Conservation (phyloP, 148 eudicot species). For the Rhododendron ovatum region DNA sequence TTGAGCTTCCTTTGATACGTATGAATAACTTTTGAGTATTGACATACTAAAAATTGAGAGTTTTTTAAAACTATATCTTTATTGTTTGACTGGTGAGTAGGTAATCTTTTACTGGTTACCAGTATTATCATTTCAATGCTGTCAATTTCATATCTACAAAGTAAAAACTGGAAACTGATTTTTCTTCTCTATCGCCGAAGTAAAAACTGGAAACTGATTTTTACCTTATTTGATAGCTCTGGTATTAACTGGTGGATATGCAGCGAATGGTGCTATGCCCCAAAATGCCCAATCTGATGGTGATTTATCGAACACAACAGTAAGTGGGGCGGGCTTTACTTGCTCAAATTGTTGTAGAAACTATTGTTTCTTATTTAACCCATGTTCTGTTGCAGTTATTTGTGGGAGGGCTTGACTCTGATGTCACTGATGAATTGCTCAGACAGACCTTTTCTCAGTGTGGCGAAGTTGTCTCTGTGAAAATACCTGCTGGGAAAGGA, state of each 20-base stretch:
- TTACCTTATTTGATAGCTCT: slow-evolving; percentile 32
- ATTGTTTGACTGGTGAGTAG: background rate
- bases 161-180: slow-evolving; percentile 4
- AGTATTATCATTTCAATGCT: background rate
- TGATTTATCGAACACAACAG: slow-evolving; percentile 55
- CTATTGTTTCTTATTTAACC: background rate
- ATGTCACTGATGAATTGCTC: slow-evolving; percentile 53
- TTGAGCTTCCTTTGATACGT: background rate
- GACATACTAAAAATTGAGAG: background rate
- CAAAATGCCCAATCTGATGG: slow-evolving; percentile 38
- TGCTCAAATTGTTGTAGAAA: background rate
- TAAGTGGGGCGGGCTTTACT: slow-evolving; percentile 21
- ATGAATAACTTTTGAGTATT: background rate
- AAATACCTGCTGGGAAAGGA: slow-evolving; percentile 61
- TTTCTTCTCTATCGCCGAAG: background rate
- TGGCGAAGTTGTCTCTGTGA: slow-evolving; percentile 55
- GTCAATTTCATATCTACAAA: background rate
- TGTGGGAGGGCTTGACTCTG: slow-evolving; percentile 65
- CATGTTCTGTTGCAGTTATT: slow-evolving; percentile 33
- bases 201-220: slow-evolving; percentile 3
- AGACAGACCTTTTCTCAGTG: slow-evolving; percentile 46
- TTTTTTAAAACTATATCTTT: background rate
- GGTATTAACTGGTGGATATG: slow-evolving; percentile 45
- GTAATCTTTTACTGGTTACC: background rate
- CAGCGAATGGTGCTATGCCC: slow-evolving; percentile 42